Evolutionary conservation across 2,329 filamentous ascomycete genomes (phyloP), one percentile per base, ranked within the genome.

Genomic region (Cladorrhinum sp.): DNA sequence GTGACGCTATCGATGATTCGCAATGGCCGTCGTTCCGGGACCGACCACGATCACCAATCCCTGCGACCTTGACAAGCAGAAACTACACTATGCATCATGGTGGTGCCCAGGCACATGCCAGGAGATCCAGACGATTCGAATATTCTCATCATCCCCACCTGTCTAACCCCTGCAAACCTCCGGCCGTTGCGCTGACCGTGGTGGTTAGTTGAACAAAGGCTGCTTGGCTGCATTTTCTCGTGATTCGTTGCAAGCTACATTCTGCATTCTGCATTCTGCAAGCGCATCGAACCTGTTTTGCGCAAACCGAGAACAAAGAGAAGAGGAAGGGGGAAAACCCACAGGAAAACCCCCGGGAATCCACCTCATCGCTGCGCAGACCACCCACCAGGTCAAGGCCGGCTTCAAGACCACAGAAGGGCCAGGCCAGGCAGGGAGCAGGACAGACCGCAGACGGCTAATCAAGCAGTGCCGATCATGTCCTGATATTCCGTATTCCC

Each of bases 111-210:
- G 51, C 49, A n/a, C 9, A 16, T 36, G 33, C 33, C 33, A 36
- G 33, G 33, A 36, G 55, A 60, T 62, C 64, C 60, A 62, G 62
- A 59, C 55, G 51, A 46, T 49, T 23, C 62, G 30, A 62, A 62
- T 61, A 52, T 53, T 58, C 58, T 58, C 62, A 57, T 26, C 28
- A 28, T 58, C 57, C 55, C 51, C 51, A 51, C 33, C 36, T 36
- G 14, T 23, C 9, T 23, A 23, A 21, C 52, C 33, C 53, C 33
- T 55, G 53, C 33, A 55, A 18, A 16, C 30, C 26, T 39, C 7
- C n/a, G 16, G n/a, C 42, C 18, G 16, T 21, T 18, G 42, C 42
- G 18, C 2, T 46, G 42, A 16, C 42, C 42, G 42, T 20, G 42
- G 10, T 46, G 42, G 42, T 18, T 46, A 3, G n/a, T 20, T 14